Evolutionary conservation across 2,329 filamentous ascomycete genomes (phyloP).

Genomic region (Beauveria sp.): DNA sequence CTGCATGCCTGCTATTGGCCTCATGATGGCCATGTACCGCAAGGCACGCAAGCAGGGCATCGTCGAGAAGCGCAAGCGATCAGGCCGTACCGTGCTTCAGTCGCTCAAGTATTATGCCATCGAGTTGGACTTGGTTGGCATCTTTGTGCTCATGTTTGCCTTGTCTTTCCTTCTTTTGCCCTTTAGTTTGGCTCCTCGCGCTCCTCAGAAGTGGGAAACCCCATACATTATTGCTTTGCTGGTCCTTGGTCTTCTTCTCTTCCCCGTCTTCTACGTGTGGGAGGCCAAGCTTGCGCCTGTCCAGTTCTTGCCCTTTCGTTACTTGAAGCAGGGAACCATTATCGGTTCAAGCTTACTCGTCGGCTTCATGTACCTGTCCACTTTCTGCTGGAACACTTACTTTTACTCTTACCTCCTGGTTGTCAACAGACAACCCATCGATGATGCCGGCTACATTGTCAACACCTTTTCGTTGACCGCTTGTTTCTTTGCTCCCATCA

Average conservation of each 20-base stretch:
- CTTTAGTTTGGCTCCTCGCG: conserved; percentile 32
- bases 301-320: conserved; percentile 47
- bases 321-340: conserved; percentile 42
- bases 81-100: conserved; percentile 37
- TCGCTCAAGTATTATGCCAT: conserved; percentile 45
- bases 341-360: conserved; percentile 36
- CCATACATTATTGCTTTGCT: conserved; percentile 39
- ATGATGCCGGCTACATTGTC: conserved; percentile 33
- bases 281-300: conserved; percentile 49
- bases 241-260: conserved; percentile 41
- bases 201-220: conserved; percentile 32
- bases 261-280: conserved; percentile 45
- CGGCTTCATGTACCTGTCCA: conserved; percentile 31
- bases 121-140: conserved; percentile 52
- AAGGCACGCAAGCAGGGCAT: conserved; percentile 12
- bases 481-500: conserved; percentile 36
- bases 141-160: conserved; percentile 43
- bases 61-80: conserved; percentile 37
- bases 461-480: conserved; percentile 40
- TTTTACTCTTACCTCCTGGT: conserved; percentile 44
- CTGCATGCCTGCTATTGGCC: conserved; percentile 26
- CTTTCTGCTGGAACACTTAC: conserved; percentile 40
- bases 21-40: conserved; percentile 20
- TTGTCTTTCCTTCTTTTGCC: conserved; percentile 47
- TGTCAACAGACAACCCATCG: conserved; percentile 31